Conservation (phyloP, 73 alveolate genomes). For the Paramecium caudatum region DNA sequence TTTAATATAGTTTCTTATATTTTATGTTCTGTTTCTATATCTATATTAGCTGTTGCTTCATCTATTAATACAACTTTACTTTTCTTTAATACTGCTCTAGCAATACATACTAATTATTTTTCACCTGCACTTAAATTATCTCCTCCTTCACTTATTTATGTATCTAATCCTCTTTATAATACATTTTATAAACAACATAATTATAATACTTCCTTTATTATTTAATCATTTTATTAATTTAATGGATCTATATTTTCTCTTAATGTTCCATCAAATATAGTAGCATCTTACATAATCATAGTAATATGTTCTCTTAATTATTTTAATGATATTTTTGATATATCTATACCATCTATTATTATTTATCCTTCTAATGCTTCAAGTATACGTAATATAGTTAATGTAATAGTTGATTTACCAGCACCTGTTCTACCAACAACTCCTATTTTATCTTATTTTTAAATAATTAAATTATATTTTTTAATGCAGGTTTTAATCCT, state of each 20-base stretch:
- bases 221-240: slow-evolving; percentile 77
- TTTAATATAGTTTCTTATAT: slow-evolving; percentile 81
- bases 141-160: slow-evolving; percentile 93
- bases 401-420: slow-evolving; percentile 94
- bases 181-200: slow-evolving; percentile 86
- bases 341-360: slow-evolving; percentile 90
- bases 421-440: slow-evolving; percentile 98
- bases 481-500: slow-evolving; percentile 83
- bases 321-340: slow-evolving; percentile 80
- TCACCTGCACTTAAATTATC: slow-evolving; percentile 95
- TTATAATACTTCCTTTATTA: slow-evolving; percentile 81
- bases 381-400: slow-evolving; percentile 89
- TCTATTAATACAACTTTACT: slow-evolving; percentile 77
- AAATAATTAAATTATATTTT: slow-evolving; percentile 75
- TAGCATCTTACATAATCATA: slow-evolving; percentile 95
- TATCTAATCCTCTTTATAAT: slow-evolving; percentile 86
- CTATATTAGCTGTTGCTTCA: slow-evolving; percentile 86
- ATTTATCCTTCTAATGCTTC: slow-evolving; percentile 88
- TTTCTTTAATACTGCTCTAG: slow-evolving; percentile 86
- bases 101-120: slow-evolving; percentile 92
- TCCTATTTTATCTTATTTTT: slow-evolving; percentile 93
- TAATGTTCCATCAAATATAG: slow-evolving; percentile 91
- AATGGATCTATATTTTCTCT: slow-evolving; percentile 96
- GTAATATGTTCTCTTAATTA: slow-evolving; percentile 89
- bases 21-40: slow-evolving; percentile 81